phyloP scores from a whole-genome alignment of 2,329 filamentous ascomycete genomes.

The Alternaria sp. region DNA sequence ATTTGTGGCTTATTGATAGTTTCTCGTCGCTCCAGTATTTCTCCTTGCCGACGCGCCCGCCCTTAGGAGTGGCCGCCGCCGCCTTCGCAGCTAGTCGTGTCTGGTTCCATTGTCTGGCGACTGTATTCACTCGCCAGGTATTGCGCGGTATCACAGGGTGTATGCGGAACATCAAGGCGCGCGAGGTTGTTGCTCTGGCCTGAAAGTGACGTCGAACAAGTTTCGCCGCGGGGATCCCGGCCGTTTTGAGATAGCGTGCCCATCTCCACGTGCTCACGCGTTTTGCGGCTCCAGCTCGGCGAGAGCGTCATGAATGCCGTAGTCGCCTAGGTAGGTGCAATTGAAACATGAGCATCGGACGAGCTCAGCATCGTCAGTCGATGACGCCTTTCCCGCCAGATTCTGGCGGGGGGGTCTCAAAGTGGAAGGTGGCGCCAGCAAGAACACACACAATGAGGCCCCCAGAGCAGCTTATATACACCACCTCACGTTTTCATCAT shows the following conservation, averaged over 20 bases:
- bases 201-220: background rate
- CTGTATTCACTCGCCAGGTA: slow-evolving; percentile 8
- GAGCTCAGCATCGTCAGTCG: background rate
- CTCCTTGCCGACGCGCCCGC: background rate
- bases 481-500: slow-evolving; percentile 1
- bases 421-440: slow-evolving; percentile 12
- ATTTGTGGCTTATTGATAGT: slow-evolving; percentile 24
- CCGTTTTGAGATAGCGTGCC: slow-evolving; percentile 14
- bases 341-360: background rate
- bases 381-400: background rate
- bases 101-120: slow-evolving; percentile 6
- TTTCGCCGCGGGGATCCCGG: slow-evolving; percentile 14
- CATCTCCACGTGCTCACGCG: slow-evolving; percentile 19
- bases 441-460: slow-evolving; percentile 10
- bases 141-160: slow-evolving; percentile 21
- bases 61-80: background rate
- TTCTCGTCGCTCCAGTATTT: slow-evolving; percentile 25
- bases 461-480: background rate
- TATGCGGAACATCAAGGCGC: slow-evolving; percentile 31
- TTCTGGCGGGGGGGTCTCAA: slow-evolving; percentile 3
- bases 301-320: background rate
- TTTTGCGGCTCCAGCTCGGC: background rate
- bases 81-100: slow-evolving; percentile 9
- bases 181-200: slow-evolving; percentile 7
- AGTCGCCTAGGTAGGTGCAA: background rate